These are phyloP conservation scores for Heimioporus sp. DNA, from an alignment of 768 basidiomycete genomes.

Conservation along the genomic window DNA sequence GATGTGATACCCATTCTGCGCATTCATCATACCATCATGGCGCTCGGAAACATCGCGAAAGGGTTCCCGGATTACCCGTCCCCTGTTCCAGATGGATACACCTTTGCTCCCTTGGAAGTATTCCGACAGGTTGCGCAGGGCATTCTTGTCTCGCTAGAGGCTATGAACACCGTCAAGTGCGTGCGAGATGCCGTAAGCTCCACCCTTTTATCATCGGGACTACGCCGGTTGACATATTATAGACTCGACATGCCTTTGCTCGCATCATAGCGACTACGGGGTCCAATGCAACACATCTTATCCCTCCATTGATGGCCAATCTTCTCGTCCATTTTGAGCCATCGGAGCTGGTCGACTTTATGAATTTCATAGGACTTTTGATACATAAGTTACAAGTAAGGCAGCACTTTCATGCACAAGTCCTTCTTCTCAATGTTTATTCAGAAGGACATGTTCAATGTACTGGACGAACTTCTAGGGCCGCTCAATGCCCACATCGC, in stretches of 20 bases:
- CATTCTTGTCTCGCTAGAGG: conserved; percentile 82
- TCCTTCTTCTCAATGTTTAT: not conserved
- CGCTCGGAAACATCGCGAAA: conserved; percentile 91
- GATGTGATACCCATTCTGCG: conserved; percentile 80
- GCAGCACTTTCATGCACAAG: not conserved
- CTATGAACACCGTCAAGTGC: conserved; percentile 82
- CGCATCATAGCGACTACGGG: conserved; percentile 90
- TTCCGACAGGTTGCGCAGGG: conserved; percentile 86
- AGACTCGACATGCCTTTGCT: conserved; percentile 94
- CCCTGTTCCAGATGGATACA: conserved; percentile 61
- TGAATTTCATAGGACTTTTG: conserved; percentile 90
- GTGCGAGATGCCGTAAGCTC: conserved; percentile 87
- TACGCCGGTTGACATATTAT: conserved; percentile 9
- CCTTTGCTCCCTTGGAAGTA: conserved; percentile 69
- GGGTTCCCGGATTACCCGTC: conserved; percentile 93
- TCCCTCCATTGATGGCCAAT: conserved; percentile 86
- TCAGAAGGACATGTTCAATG: conserved; percentile 81
- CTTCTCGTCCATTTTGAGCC: conserved; percentile 92
- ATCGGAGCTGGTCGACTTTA: conserved; percentile 89
- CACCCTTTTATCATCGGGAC: not conserved
- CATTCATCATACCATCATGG: conserved; percentile 92
- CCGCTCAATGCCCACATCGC: conserved; percentile 85
- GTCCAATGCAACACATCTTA: conserved; percentile 78
- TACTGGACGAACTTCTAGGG: conserved; percentile 86
- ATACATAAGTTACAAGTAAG: conserved; percentile 87